Conservation (phyloP, 345 rosid genomes). For the Populus ilicifolia region DNA sequence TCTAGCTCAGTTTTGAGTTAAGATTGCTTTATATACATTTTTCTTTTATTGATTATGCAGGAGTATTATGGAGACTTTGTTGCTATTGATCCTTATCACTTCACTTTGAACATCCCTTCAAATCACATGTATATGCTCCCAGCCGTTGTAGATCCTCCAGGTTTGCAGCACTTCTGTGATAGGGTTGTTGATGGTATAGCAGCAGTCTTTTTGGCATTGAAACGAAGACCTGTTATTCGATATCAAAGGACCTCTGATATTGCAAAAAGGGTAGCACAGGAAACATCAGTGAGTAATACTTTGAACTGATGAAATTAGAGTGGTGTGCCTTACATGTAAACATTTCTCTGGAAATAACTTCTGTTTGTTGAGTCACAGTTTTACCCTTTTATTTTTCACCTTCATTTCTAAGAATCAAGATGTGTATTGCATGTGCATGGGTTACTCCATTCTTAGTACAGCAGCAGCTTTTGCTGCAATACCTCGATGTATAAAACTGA, state of each 20-base stretch:
- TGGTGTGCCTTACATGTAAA: background rate
- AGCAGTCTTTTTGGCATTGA: constrained; percentile 77
- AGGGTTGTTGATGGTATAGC: constrained; percentile 86
- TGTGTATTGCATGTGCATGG: background rate
- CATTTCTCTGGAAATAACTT: background rate
- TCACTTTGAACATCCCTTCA: constrained; percentile 74
- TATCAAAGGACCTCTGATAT: constrained; percentile 91
- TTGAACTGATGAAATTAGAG: background rate
- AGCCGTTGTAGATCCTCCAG: constrained; percentile 89
- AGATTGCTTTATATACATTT: constrained; percentile 1
- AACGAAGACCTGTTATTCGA: constrained; percentile 88
- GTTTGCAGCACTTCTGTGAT: constrained; percentile 79
- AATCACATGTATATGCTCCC: constrained; percentile 91
- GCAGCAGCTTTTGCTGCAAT: background rate
- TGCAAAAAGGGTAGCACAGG: constrained; percentile 95
- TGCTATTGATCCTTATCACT: constrained; percentile 79
- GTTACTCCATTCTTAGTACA: background rate
- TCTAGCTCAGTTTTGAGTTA: background rate
- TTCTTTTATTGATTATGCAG: constrained; percentile 44
- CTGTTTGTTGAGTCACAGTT: background rate
- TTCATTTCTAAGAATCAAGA: background rate
- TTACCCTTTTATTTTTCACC: background rate
- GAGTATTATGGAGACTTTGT: constrained; percentile 96
- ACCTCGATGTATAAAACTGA: background rate
- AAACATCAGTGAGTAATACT: constrained; percentile 67